Evolutionary conservation across 441 rosid species (phyloP).

Genomic region (Lepidium campestre): DNA sequence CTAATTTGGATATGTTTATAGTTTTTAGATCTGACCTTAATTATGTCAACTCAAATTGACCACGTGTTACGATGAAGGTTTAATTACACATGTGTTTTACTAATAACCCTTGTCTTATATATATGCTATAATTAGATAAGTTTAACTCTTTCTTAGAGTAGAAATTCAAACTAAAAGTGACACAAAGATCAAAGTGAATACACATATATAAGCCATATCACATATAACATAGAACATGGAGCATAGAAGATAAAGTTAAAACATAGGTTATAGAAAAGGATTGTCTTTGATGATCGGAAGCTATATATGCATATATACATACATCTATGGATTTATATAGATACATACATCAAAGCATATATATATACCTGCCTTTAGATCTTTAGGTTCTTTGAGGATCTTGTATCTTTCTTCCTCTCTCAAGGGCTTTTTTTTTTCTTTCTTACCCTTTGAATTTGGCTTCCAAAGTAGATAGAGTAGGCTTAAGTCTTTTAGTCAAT

Average conservation of each 20-base stretch:
- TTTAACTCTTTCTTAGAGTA: slow-evolving; percentile 1
- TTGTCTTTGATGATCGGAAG: background rate
- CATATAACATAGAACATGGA: slow-evolving; percentile 15
- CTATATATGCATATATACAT: slow-evolving; percentile 8
- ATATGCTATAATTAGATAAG: background rate
- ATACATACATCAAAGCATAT: background rate
- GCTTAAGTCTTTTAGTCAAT: slow-evolving; percentile 39
- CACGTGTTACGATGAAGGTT: background rate
- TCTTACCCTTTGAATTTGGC: slow-evolving; percentile 23
- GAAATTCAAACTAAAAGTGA: slow-evolving; percentile 6
- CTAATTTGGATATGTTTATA: background rate
- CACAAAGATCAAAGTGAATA: slow-evolving; percentile 2
- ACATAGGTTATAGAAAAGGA: background rate
- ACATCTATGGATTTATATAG: slow-evolving; percentile 1
- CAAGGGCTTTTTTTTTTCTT: slow-evolving; percentile 27
- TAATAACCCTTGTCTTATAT: background rate
- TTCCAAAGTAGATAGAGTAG: slow-evolving; percentile 31
- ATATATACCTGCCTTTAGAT: slow-evolving; percentile 29
- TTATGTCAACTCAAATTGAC: slow-evolving; percentile 19
- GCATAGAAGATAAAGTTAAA: background rate
- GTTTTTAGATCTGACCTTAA: slow-evolving; percentile 18
- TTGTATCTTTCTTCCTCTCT: slow-evolving; percentile 33
- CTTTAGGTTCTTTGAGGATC: slow-evolving; percentile 24
- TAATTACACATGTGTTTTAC: background rate
- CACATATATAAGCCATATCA: background rate